Evolutionary conservation across 768 basidiomycete genomes (phyloP), one percentile per base, ranked within the genome.

Genomic region (Rossbeevera mucosa): DNA sequence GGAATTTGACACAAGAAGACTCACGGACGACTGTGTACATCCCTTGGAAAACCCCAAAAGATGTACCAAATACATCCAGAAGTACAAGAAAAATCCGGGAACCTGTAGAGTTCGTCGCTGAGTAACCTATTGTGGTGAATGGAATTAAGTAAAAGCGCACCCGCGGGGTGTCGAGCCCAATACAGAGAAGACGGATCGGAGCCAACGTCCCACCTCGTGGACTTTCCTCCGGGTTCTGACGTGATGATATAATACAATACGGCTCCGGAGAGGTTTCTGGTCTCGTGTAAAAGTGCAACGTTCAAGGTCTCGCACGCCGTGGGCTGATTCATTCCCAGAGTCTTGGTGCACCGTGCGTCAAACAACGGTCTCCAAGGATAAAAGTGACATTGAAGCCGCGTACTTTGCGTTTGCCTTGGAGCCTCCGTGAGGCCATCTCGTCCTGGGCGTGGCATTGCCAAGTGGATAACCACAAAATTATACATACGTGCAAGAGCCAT

Each of bases 81-180:
- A 80, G 70, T 20, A 65, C 70, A 16, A 81, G 59, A 24, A 79
- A 50, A n/a, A 81, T 56, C 26, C 64, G 62, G 7, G 76, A 67
- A 18, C 72, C 81, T 82, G 46, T 24, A 31, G 36, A 6, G 38
- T 47, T 26, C 36, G 3, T 30, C 20, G 5, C 30, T 45, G 29
- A 52, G 41, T 33, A 38, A 28, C 22, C 49, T 44, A 0, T 12
- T 47, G 22, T 2, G 25, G 13, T n/a, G 25, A 45, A 29, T 1
- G 28, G 8, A 18, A 31, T n/a, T 20, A 7, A 28, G 22, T 41
- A 6, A 22, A 36, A 18, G 63, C 74, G 46, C 52, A 79, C 80
- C 76, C 52, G 62, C 56, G 44, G 65, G 68, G 61, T 75, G 68
- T n/a, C 59, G 67, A 13, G 66, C 65, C 74, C 76, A 81, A 11